Conservation (phyloP, 2,329 filamentous ascomycete species). For the Trichophyton verrucosum region DNA sequence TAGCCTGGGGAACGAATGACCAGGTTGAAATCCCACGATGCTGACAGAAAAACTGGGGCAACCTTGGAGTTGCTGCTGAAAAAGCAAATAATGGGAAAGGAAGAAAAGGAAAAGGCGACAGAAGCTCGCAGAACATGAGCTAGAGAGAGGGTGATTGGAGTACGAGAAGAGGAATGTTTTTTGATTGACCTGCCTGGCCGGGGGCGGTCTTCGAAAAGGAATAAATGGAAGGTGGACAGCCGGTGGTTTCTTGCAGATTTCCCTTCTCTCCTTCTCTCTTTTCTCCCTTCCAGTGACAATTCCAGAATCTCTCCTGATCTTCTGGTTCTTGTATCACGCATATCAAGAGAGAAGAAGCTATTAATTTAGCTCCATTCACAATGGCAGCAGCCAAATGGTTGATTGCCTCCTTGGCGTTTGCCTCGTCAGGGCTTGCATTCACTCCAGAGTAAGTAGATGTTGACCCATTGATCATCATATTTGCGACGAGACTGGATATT, state of each 20-base stretch:
- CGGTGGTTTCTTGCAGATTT: background rate
- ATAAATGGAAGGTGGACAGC: background rate
- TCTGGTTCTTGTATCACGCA: slow-evolving; percentile 4
- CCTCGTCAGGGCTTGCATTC: slow-evolving; percentile 17
- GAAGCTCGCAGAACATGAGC: slow-evolving; percentile 2
- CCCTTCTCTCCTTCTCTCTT: background rate
- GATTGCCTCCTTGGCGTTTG: slow-evolving; percentile 15
- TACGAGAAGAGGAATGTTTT: background rate
- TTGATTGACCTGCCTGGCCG: background rate
- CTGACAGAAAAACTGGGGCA: slow-evolving; percentile 1
- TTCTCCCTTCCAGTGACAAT: background rate
- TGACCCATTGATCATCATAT: background rate
- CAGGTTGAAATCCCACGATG: slow-evolving; percentile 1
- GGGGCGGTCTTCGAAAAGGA: background rate
- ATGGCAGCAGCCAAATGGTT: slow-evolving; percentile 16
- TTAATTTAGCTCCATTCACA: slow-evolving; percentile 3
- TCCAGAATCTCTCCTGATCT: slow-evolving; percentile 3
- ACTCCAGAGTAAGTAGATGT: slow-evolving; percentile 17
- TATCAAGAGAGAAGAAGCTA: slow-evolving; percentile 3
- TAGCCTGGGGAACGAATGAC: slow-evolving; percentile 5
- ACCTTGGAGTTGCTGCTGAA: background rate
- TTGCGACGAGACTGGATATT: background rate
- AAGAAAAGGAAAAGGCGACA: background rate
- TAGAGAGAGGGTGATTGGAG: background rate
- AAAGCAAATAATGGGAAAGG: background rate